A percentile compares a stretch with the other conserved stretches of the same genome.
These are phyloP conservation scores for Aspergillus pseudoglaucus DNA, from an alignment of 2,329 filamentous ascomycete species.

Conservation along the genomic window DNA sequence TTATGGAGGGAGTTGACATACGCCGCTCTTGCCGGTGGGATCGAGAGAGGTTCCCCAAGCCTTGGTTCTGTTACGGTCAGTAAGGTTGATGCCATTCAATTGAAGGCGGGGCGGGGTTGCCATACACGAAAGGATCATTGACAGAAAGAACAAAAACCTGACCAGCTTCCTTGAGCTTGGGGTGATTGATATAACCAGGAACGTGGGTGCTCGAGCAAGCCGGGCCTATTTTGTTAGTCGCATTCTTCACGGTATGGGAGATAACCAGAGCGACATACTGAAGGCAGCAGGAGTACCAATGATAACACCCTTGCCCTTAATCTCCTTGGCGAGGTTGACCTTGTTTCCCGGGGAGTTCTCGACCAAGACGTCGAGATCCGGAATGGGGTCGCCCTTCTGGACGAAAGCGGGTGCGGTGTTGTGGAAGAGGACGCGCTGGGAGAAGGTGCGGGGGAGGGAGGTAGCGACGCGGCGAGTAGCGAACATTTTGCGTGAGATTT, in stretches of 20 bases:
- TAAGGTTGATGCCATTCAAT: background rate
- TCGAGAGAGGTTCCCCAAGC: slow-evolving; percentile 78
- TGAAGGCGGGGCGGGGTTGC: background rate
- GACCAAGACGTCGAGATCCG: slow-evolving; percentile 67
- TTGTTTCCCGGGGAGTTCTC: slow-evolving; percentile 88
- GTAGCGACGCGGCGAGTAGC: slow-evolving; percentile 31
- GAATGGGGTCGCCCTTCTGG: slow-evolving; percentile 71
- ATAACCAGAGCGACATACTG: slow-evolving; percentile 37
- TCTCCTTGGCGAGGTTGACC: slow-evolving; percentile 75
- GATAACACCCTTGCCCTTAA: slow-evolving; percentile 70
- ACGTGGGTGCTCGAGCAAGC: slow-evolving; percentile 66
- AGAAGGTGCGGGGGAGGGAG: slow-evolving; percentile 22
- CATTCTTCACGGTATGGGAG: background rate
- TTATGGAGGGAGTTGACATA: slow-evolving; percentile 45
- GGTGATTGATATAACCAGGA: slow-evolving; percentile 77
- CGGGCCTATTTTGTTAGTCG: slow-evolving; percentile 38
- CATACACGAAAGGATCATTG: slow-evolving; percentile 92
- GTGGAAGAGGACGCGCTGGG: slow-evolving; percentile 32
- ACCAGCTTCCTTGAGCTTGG: slow-evolving; percentile 70
- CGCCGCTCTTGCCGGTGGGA: slow-evolving; percentile 65
- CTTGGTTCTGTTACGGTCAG: slow-evolving; percentile 60
- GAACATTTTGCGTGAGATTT: slow-evolving; percentile 25
- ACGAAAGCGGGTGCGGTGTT: slow-evolving; percentile 46
- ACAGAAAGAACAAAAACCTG: slow-evolving; percentile 85
- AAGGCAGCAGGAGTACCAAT: slow-evolving; percentile 81